Evolutionary conservation across 2,329 filamentous ascomycete species (phyloP), one percentile per base, ranked within the genome.

Genomic region (Colletotrichum karsti): DNA sequence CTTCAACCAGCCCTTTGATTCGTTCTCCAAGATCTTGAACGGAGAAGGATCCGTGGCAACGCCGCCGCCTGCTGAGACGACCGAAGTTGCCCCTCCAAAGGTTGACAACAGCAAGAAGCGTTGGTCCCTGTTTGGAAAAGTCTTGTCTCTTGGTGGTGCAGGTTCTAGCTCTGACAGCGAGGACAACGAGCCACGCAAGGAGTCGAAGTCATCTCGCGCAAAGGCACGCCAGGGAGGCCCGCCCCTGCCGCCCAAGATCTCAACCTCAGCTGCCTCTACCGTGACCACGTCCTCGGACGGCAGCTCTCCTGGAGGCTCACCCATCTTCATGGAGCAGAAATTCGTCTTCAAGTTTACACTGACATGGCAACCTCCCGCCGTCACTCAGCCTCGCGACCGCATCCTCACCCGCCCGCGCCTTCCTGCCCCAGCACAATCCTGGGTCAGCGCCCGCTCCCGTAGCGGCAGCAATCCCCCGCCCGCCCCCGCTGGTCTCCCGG

Each of bases 291-390:
- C 81, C 12, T 84, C 84, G 3, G 86, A 88, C 59, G 80, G 80
- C 13, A 87, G 86, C 28, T 88, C 87, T 15, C 81, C 83, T n/a
- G 84, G 83, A 13, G 89, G 87, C 8, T 82, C 85, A 2, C 87
- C 88, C 1, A 80, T 85, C 6, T 87, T 80, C 66, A 85, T 88
- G 71, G 80, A 87, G 75, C 80, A 85, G 76, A 82, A 85, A 70
- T 93, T 88, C 74, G 85, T 89, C 67, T 95, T 95, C 83, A 92
- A 91, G 69, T 95, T 95, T 74, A 89, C 91, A 9, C 84, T 94
- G 2, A 90, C 92, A 67, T 91, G 88, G 85, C 84, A 90, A 42
- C 80, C 85, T 54, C 75, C 80, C 6, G 87, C 87, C 24, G 78
- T 84, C 20, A 83, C 87, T 70, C 83, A 87, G 58, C 81, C 83